Evolutionary conservation across 176 grass and related monocot species (phyloP).

Genomic region (Lolium multiflorum): DNA sequence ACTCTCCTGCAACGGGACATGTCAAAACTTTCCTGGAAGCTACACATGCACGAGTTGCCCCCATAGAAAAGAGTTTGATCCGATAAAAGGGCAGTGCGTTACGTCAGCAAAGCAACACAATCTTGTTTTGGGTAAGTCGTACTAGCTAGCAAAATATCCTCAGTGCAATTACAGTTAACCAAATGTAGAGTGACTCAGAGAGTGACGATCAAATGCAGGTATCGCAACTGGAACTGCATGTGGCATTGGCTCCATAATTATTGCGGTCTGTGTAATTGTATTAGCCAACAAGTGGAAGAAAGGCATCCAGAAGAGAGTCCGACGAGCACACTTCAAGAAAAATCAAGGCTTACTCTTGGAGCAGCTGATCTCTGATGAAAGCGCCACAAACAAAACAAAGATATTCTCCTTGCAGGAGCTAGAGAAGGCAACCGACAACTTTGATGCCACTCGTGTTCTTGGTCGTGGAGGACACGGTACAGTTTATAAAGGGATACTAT

Average conservation of each 20-base stretch:
- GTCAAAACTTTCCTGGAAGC: background rate
- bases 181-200: background rate
- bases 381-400: conserved; percentile 27
- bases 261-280: background rate
- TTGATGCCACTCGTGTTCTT: background rate
- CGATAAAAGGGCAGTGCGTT: background rate
- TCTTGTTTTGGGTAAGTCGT: conserved; percentile 10
- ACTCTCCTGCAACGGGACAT: background rate
- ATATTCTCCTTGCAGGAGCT: conserved; percentile 50
- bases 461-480: background rate
- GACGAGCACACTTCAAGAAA: conserved; percentile 16
- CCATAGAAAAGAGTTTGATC: conserved; percentile 2
- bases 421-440: conserved; percentile 37
- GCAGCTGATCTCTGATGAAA: conserved; percentile 22
- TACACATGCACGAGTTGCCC: background rate
- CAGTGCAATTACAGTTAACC: background rate
- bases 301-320: background rate
- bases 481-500: background rate
- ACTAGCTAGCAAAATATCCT: background rate
- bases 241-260: conserved; percentile 12
- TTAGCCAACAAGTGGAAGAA: conserved; percentile 19
- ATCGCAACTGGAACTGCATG: conserved; percentile 25
- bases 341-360: conserved; percentile 15
- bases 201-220: background rate
- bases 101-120: background rate